phyloP scores from a whole-genome alignment of 1,284 basidiomycete genomes.

The Trametes sp. region DNA sequence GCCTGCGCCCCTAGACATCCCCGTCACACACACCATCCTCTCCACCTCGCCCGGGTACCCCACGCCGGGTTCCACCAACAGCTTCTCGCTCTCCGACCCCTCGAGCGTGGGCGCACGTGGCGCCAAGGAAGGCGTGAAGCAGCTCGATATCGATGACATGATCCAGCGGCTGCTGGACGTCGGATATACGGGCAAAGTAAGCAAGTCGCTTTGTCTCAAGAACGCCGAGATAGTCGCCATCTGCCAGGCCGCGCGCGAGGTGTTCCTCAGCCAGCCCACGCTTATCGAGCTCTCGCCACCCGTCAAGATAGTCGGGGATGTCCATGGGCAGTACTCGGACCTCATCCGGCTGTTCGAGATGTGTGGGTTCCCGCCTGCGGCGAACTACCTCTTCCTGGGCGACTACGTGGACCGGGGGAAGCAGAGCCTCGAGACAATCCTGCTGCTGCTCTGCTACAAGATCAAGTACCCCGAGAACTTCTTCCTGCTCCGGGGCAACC shows the following conservation, averaged over 20 bases:
- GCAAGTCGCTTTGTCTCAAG: constrained; percentile 96
- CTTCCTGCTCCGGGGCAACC: constrained; percentile 97
- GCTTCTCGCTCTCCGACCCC: constrained; percentile 49
- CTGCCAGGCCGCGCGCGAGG: constrained; percentile 96
- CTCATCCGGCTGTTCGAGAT: constrained; percentile 98
- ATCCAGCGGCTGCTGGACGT: constrained; percentile 96
- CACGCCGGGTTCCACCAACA: constrained; percentile 54
- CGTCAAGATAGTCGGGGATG: constrained; percentile 99
- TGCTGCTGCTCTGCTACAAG: constrained; percentile 98
- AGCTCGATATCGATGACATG: constrained; percentile 98
- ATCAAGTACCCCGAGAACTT: constrained; percentile 99
- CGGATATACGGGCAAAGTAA: constrained; percentile 97
- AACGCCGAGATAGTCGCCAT: constrained; percentile 96
- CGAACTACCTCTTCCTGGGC: constrained; percentile 98
- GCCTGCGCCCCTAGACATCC: constrained; percentile 76
- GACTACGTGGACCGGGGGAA: constrained; percentile 99
- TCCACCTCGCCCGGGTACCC: constrained; percentile 61
- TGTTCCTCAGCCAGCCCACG: constrained; percentile 96
- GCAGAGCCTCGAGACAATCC: constrained; percentile 97
- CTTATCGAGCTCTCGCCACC: constrained; percentile 98
- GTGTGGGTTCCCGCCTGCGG: constrained; percentile 98
- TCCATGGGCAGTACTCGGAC: constrained; percentile 99
- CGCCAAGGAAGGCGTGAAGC: constrained; percentile 64
- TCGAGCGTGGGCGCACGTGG: constrained; percentile 50
- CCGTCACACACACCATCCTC: constrained; percentile 75